These are phyloP conservation scores for Agroathelia rolfsii DNA, from an alignment of 1,284 basidiomycete genomes.

Conservation along the genomic window DNA sequence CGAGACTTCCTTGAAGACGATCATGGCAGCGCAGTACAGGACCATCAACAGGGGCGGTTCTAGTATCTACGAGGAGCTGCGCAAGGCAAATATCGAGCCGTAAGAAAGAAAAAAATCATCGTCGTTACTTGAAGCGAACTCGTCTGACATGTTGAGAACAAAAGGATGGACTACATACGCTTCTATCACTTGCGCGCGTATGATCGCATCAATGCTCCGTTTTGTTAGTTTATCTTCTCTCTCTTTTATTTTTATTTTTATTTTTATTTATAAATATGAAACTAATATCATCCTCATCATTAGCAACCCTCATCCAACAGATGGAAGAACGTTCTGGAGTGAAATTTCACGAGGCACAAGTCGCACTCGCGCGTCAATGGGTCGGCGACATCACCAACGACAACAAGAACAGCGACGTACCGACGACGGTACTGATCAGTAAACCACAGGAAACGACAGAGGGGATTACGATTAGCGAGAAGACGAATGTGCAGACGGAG, in stretches of 20 bases:
- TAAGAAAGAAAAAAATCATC: constrained; percentile 26
- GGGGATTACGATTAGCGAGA: constrained; percentile 32
- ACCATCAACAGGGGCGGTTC: constrained; percentile 83
- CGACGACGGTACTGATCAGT: constrained; percentile 43
- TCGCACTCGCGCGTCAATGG: constrained; percentile 80
- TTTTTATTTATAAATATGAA: not conserved
- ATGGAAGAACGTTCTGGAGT: constrained; percentile 74
- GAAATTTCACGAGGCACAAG: constrained; percentile 76
- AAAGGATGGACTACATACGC: constrained; percentile 67
- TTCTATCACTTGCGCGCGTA: constrained; percentile 89
- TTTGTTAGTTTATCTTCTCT: constrained; percentile 28
- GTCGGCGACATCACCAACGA: constrained; percentile 42
- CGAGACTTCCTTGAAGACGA: constrained; percentile 62
- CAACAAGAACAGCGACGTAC: constrained; percentile 24
- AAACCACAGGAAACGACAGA: constrained; percentile 35
- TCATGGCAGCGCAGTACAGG: constrained; percentile 76
- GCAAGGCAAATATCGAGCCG: constrained; percentile 76
- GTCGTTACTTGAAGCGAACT: not conserved
- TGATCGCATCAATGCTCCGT: constrained; percentile 83
- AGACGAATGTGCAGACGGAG: constrained; percentile 45
- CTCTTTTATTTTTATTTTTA: not conserved
- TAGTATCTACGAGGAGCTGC: constrained; percentile 79
- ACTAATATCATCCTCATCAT: not conserved
- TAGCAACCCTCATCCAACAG: constrained; percentile 48
- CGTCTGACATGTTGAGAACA: constrained; percentile 4